Conservation (phyloP, 2,329 filamentous ascomycete genomes). For the Fusarium foetens region DNA sequence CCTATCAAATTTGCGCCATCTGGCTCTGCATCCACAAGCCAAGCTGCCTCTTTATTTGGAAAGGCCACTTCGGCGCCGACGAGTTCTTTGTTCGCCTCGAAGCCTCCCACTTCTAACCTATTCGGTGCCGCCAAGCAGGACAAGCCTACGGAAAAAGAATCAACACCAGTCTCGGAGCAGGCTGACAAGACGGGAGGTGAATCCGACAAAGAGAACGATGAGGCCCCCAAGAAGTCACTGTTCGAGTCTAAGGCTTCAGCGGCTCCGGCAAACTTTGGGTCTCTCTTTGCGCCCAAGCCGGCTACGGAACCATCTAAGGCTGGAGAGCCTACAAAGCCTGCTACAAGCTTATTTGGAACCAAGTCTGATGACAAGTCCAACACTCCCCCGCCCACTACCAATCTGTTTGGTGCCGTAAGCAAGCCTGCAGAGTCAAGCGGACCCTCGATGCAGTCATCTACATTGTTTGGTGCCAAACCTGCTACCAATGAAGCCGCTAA, state of each 20-base stretch:
- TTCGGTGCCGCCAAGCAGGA: slow-evolving; percentile 52
- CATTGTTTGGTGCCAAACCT: slow-evolving; percentile 51
- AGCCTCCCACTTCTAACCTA: slow-evolving; percentile 50
- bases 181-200: slow-evolving; percentile 51
- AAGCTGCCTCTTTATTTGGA: slow-evolving; percentile 49
- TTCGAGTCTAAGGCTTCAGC: slow-evolving; percentile 47
- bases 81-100: slow-evolving; percentile 51
- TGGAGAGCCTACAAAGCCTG: slow-evolving; percentile 43
- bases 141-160: slow-evolving; percentile 43
- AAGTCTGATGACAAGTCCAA: slow-evolving; percentile 48
- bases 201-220: slow-evolving; percentile 58
- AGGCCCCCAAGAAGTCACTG: slow-evolving; percentile 48
- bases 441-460: slow-evolving; percentile 45
- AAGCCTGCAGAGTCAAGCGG: slow-evolving; percentile 47
- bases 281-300: slow-evolving; percentile 50
- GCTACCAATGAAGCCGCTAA: slow-evolving; percentile 34
- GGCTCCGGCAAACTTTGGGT: slow-evolving; percentile 45
- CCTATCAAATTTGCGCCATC: slow-evolving; percentile 65
- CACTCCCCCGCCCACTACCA: slow-evolving; percentile 39
- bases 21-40: slow-evolving; percentile 44
- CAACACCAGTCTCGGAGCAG: slow-evolving; percentile 41
- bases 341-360: slow-evolving; percentile 51
- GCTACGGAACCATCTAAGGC: slow-evolving; percentile 44
- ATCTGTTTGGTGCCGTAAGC: slow-evolving; percentile 52
- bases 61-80: slow-evolving; percentile 43